A percentile compares a stretch with the other conserved stretches of the same genome.
phyloP scores from a whole-genome alignment of 164 flowering plant species.

The Sedum album region DNA sequence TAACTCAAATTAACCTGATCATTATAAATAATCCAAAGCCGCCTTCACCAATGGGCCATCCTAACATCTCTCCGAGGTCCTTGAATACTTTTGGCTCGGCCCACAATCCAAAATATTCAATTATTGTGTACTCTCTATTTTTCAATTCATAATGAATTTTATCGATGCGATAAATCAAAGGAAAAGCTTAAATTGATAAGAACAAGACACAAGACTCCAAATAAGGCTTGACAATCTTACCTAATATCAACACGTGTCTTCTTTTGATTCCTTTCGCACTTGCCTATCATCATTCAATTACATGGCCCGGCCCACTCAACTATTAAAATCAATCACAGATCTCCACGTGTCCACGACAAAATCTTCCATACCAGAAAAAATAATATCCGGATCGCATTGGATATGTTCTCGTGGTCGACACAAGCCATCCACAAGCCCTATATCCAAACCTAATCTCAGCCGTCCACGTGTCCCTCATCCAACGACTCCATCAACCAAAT shows the following conservation, averaged over 20 bases:
- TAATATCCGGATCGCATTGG: not conserved
- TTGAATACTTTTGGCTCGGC: no score
- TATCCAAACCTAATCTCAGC: constrained; percentile 18
- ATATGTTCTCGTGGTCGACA: constrained; percentile 18
- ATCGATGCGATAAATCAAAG: not conserved
- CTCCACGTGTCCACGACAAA: not conserved
- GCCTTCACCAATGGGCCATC: no score
- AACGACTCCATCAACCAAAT: constrained; percentile 13
- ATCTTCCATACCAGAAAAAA: not conserved
- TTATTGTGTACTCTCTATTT: no score
- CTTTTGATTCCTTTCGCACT: not conserved
- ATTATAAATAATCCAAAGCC: no score
- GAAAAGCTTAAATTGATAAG: not conserved
- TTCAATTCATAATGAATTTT: no score
- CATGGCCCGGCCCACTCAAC: not conserved
- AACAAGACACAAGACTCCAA: not conserved
- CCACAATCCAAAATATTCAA: no score
- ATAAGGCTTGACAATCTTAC: not conserved
- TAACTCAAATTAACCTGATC: no score
- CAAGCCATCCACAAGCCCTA: constrained; percentile 68
- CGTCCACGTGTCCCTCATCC: constrained; percentile 48
- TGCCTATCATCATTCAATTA: not conserved
- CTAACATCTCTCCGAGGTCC: no score
- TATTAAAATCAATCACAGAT: not conserved
- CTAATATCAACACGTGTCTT: not conserved